phyloP scores from a whole-genome alignment of 1,284 basidiomycete species.

The Ganoderma sp. region DNA sequence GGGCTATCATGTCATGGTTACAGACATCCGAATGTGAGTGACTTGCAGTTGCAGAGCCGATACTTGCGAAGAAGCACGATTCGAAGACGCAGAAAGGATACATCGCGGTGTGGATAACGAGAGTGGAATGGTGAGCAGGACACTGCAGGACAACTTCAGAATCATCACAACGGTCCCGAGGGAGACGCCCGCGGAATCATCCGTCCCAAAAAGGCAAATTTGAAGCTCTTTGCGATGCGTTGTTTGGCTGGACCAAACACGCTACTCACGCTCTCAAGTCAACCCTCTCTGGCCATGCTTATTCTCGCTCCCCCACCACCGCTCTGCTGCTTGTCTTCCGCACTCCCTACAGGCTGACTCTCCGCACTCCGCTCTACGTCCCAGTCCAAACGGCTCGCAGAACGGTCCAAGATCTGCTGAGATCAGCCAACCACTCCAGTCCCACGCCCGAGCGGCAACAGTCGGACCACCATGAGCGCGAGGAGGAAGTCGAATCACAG shows the following conservation, averaged over 20 bases:
- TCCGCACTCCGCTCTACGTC: conserved; percentile 8
- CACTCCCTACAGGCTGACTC: conserved; percentile 2
- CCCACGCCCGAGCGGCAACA: conserved; percentile 31
- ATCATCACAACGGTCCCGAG: no score
- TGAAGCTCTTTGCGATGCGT: conserved; percentile 24
- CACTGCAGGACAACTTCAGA: no score
- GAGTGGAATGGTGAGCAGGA: not conserved
- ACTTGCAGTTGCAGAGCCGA: no score
- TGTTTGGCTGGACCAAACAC: conserved; percentile 43
- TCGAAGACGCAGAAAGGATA: no score
- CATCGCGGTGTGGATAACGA: not conserved
- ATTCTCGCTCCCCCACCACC: conserved; percentile 33
- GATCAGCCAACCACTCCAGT: conserved; percentile 48
- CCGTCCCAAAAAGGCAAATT: conserved; percentile 16
- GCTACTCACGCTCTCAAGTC: conserved; percentile 37
- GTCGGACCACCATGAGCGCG: conserved; percentile 31
- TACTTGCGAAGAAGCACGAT: no score
- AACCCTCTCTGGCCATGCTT: conserved; percentile 35
- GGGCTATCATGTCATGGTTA: no score
- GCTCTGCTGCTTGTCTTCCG: conserved; percentile 11
- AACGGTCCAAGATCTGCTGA: conserved; percentile 64
- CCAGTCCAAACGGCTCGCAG: conserved; percentile 55
- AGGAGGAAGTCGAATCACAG: conserved; percentile 23
- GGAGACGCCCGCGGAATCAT: not conserved
- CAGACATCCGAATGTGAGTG: no score